These are phyloP conservation scores for Psidium guajava DNA, from an alignment of 345 rosid species.

Conservation along the genomic window DNA sequence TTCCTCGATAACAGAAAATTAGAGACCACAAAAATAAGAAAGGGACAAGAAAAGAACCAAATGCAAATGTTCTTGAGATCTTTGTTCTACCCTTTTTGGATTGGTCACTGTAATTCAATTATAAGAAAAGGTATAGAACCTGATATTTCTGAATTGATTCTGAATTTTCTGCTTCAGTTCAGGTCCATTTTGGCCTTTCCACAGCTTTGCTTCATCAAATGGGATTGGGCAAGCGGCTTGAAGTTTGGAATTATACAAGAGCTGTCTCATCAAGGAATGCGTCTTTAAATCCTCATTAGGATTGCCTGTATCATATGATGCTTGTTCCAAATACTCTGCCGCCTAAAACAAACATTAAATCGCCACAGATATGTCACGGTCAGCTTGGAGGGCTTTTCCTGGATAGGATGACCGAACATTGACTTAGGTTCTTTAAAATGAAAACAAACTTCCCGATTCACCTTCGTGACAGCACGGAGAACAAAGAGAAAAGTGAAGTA, in stretches of 20 bases:
- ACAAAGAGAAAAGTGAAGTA: slow-evolving; percentile 93
- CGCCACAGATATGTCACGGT: background rate
- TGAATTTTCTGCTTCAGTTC: slow-evolving; percentile 79
- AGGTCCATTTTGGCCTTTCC: slow-evolving; percentile 94
- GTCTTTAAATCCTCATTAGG: slow-evolving; percentile 73
- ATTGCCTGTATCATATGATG: slow-evolving; percentile 80
- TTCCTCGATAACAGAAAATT: background rate
- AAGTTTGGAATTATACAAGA: slow-evolving; percentile 56
- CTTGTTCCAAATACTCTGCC: slow-evolving; percentile 69
- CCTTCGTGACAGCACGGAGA: slow-evolving; percentile 86
- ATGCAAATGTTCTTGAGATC: background rate
- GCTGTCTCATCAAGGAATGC: slow-evolving; percentile 67
- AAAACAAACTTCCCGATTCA: slow-evolving; percentile 10
- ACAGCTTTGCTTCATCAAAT: slow-evolving; percentile 92
- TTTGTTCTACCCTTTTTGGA: background rate
- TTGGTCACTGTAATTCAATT: background rate
- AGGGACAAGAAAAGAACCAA: background rate
- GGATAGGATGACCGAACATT: background rate
- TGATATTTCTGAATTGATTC: slow-evolving; percentile 83
- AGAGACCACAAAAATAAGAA: background rate
- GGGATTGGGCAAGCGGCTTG: slow-evolving; percentile 94
- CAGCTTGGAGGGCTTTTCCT: background rate
- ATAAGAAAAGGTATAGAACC: slow-evolving; percentile 22
- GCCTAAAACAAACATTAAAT: slow-evolving; percentile 30
- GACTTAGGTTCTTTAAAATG: background rate